phyloP scores from a whole-genome alignment of 495 filamentous ascomycete species.

The Penicillium cosmopolitanum region DNA sequence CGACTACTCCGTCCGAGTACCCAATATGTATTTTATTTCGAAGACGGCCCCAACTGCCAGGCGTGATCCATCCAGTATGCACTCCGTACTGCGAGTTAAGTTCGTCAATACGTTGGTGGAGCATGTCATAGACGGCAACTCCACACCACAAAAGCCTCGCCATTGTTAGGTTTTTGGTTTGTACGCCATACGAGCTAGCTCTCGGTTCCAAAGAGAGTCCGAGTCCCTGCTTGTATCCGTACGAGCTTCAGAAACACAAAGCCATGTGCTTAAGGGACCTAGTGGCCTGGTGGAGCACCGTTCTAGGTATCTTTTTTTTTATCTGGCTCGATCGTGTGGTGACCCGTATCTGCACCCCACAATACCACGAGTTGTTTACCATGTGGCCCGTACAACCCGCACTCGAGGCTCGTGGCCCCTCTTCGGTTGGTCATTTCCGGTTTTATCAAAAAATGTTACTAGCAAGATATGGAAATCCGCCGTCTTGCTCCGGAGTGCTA shows the following conservation, averaged over 20 bases:
- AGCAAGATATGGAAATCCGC: conserved; percentile 7
- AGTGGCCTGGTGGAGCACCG: not conserved
- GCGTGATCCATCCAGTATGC: not conserved
- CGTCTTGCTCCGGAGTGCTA: conserved; percentile 15
- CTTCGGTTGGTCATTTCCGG: conserved; percentile 20
- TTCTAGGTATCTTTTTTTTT: not conserved
- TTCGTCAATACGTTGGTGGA: conserved; percentile 10
- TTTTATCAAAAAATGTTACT: conserved; percentile 20
- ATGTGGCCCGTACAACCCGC: conserved; percentile 3
- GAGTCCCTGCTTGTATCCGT: too few relatives aligned
- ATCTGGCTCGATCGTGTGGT: not conserved
- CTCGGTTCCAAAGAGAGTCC: not conserved
- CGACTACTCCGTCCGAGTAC: too few relatives aligned
- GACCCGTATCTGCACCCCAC: conserved; percentile 9
- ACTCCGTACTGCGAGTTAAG: too few relatives aligned
- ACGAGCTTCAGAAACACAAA: not conserved
- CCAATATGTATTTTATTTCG: too few relatives aligned
- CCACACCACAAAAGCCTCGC: conserved; percentile 9
- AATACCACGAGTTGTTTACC: conserved; percentile 7
- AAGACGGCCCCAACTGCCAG: too few relatives aligned
- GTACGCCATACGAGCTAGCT: conserved; percentile 3
- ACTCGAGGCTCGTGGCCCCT: conserved; percentile 7
- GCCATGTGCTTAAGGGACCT: not conserved
- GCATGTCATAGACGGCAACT: conserved; percentile 15
- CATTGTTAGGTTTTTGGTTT: not conserved